Evolutionary conservation across 108 stramenopile genomes (phyloP).

Genomic region (Epipyxis sp.): DNA sequence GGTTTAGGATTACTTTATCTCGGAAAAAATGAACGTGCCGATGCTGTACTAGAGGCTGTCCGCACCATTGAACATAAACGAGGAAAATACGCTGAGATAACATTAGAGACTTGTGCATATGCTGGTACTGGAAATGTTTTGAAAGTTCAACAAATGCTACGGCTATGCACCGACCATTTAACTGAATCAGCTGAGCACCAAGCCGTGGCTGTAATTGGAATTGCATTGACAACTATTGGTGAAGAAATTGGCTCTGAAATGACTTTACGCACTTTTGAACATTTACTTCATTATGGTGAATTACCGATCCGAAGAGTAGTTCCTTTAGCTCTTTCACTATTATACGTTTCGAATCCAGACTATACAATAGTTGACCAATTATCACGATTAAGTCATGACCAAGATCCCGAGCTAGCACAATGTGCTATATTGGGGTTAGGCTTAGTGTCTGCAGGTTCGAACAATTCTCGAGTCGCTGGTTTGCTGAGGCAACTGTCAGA

Average conservation of each 20-base stretch:
- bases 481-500: conserved; percentile 85
- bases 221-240: conserved; percentile 92
- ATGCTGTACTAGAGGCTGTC: conserved; percentile 75
- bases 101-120: conserved; percentile 90
- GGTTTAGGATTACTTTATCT: conserved; percentile 94
- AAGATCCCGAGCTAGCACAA: conserved; percentile 87
- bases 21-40: conserved; percentile 89
- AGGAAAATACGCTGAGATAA: conserved; percentile 74
- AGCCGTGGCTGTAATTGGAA: conserved; percentile 87
- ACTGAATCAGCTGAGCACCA: conserved; percentile 48
- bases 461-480: conserved; percentile 95
- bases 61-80: conserved; percentile 91
- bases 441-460: conserved; percentile 93
- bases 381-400: conserved; percentile 92
- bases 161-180: conserved; percentile 89
- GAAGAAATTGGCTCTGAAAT: conserved; percentile 97
- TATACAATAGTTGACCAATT: conserved; percentile 93
- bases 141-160: conserved; percentile 94
- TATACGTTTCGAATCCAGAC: conserved; percentile 91
- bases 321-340: conserved; percentile 85
- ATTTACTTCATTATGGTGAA: conserved; percentile 98
- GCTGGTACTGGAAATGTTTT: conserved; percentile 97
- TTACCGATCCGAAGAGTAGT: conserved; percentile 93
- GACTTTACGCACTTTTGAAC: conserved; percentile 92
- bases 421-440: conserved; percentile 91